These are phyloP conservation scores for Penicillium pancosmium DNA, from an alignment of 495 filamentous ascomycete species.

Conservation along the genomic window DNA sequence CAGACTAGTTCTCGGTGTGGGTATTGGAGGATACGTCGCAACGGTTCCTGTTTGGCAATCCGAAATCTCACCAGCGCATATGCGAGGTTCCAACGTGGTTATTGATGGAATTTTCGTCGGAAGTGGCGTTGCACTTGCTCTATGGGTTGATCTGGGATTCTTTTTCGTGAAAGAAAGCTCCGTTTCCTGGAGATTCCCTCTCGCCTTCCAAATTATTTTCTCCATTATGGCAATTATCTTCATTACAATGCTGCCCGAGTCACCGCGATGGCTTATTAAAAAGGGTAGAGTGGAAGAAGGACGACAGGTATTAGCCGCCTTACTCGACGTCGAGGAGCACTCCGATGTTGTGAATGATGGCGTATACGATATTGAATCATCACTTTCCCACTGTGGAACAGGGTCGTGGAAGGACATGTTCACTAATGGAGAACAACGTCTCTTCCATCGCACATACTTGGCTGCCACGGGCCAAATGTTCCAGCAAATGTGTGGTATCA, in stretches of 20 bases:
- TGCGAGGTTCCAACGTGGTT: conserved; percentile 63
- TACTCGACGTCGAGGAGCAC: conserved; percentile 31
- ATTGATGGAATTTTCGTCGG: conserved; percentile 68
- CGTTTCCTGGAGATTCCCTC: conserved; percentile 64
- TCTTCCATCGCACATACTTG: conserved; percentile 37
- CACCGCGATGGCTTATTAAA: conserved; percentile 61
- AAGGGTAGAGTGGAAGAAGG: conserved; percentile 55
- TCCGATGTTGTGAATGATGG: conserved; percentile 31
- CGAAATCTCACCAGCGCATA: conserved; percentile 60
- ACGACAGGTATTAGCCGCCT: conserved; percentile 51
- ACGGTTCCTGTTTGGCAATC: conserved; percentile 68
- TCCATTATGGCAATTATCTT: conserved; percentile 52
- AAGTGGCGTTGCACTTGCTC: conserved; percentile 63
- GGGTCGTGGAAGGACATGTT: conserved; percentile 35
- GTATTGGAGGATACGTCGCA: conserved; percentile 64
- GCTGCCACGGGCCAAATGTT: conserved; percentile 34
- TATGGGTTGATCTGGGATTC: conserved; percentile 66
- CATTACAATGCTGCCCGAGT: conserved; percentile 58
- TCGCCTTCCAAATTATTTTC: conserved; percentile 65
- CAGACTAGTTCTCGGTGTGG: conserved; percentile 59
- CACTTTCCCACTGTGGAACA: conserved; percentile 36
- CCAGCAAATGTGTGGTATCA: conserved; percentile 30
- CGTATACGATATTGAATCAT: conserved; percentile 43
- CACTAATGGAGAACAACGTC: conserved; percentile 33
- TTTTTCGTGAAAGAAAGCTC: conserved; percentile 52